A percentile compares a stretch with the other conserved stretches of the same genome.
Conservation (phyloP, 1,284 basidiomycete genomes). For the Fomitopsis schrenkii region DNA sequence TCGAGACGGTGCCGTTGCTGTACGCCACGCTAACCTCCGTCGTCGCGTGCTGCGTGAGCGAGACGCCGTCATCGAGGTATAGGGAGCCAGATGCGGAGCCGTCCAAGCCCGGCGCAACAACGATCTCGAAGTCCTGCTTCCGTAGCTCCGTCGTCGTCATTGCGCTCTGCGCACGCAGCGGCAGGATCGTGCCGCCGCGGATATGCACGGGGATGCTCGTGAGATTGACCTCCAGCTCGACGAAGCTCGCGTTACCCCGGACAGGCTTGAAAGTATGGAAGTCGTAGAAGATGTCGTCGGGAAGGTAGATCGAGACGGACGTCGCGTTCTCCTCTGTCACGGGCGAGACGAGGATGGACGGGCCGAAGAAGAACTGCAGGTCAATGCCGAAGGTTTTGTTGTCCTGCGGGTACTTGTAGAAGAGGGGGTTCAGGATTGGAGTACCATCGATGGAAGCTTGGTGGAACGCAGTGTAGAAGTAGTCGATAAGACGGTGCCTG, state of each 20-base stretch:
- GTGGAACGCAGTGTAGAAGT: constrained; percentile 71
- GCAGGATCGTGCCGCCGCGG: constrained; percentile 53
- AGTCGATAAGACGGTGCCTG: constrained; percentile 67
- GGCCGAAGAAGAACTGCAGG: constrained; percentile 66
- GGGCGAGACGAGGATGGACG: constrained; percentile 64
- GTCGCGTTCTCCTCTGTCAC: constrained; percentile 61
- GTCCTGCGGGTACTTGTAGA: constrained; percentile 65
- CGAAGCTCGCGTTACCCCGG: constrained; percentile 39
- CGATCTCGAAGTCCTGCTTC: constrained; percentile 54
- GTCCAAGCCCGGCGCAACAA: constrained; percentile 49
- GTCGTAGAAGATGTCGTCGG: constrained; percentile 63
- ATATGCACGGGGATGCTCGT: constrained; percentile 62
- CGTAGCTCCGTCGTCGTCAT: constrained; percentile 59
- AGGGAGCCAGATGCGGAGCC: constrained; percentile 48
- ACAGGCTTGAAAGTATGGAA: constrained; percentile 48
- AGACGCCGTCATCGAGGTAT: constrained; percentile 64
- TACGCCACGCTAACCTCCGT: constrained; percentile 46
- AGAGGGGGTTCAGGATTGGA: constrained; percentile 58
- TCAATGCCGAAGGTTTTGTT: constrained; percentile 53
- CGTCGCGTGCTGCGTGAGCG: constrained; percentile 37
- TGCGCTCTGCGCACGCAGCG: constrained; percentile 46
- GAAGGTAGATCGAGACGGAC: constrained; percentile 58
- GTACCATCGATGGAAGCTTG: constrained; percentile 53
- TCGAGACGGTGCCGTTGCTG: constrained; percentile 35
- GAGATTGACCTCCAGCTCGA: constrained; percentile 49